phyloP scores from a whole-genome alignment of 225 moss, liverwort and hornwort species.

The Neckera pumila region DNA sequence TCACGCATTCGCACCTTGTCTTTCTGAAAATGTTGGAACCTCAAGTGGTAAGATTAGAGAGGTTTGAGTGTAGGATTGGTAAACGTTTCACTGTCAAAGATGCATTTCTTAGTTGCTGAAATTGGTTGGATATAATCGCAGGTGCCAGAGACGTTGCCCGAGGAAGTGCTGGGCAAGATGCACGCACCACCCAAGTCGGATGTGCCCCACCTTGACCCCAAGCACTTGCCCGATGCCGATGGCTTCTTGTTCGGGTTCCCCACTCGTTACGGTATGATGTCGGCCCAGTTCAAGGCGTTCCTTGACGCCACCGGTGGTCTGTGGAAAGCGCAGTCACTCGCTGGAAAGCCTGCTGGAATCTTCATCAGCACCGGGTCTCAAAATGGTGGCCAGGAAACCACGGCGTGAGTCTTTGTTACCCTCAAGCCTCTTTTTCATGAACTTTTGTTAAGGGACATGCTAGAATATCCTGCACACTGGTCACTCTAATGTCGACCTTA shows the following conservation, averaged over 20 bases:
- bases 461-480: background rate
- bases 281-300: slow-evolving; percentile 48
- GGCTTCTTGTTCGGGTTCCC: slow-evolving; percentile 47
- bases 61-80: background rate
- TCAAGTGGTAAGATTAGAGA: background rate
- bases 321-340: slow-evolving; percentile 28
- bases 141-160: slow-evolving; percentile 40
- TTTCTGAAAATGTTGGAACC: background rate
- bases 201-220: slow-evolving; percentile 8
- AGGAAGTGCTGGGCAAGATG: slow-evolving; percentile 35
- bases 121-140: background rate
- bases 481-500: background rate
- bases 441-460: background rate
- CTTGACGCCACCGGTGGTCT: slow-evolving; percentile 35
- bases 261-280: slow-evolving; percentile 53
- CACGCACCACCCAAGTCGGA: slow-evolving; percentile 24
- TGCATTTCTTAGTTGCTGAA: background rate
- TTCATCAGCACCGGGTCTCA: slow-evolving; percentile 37
- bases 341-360: slow-evolving; percentile 46
- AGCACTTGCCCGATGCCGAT: slow-evolving; percentile 19
- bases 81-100: background rate
- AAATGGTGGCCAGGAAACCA: slow-evolving; percentile 48
- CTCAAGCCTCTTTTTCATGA: background rate
- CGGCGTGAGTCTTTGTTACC: slow-evolving; percentile 21
- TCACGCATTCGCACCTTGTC: background rate